Base-by-base conservation (phyloP, 805 yeast species). In the Candida mattraensis region DNA sequence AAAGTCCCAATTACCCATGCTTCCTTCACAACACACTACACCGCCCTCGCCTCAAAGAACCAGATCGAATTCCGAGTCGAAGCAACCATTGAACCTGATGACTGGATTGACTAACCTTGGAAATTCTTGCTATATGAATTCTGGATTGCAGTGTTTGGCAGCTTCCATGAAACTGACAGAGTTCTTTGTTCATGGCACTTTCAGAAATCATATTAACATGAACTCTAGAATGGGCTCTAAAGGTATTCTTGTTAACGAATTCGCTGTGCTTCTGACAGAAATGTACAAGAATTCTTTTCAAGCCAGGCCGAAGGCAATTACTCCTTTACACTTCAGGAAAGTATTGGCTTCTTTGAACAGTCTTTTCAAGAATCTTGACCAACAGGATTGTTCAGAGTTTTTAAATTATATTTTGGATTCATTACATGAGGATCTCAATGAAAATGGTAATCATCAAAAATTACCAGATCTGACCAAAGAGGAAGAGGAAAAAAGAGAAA, bases 51-150 rank as follows among this genome's bases (percentile, higher is more conserved):
- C 43, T 10, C 37, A 34, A 15, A 17, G 33, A 6, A 22, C 36
- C 11, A 17, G 27, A 11, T 7, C 46, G 3, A 40, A 37, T 27
- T 17, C 42, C 6, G 49, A 48, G 18, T 43, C 44, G 14, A 45
- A 51, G 19, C 53, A 45, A 30, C 51, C 51, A 24, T 33, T 60
- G 18, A 61, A 66, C 38, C 71, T 79, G 33, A 66, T 78, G 13
- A 78, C 88, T 0, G 97, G 98, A 0, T 66, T 89, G 5, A 67
- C 70, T 10, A 89, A 89, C 56, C 65, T 89, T 43, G 96, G 96
- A 2, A 91, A 91, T 52, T 84, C 95, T 0, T 89, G 97, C 58
- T 89, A 89, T 60, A 83, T 89, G 88, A 89, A 89, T 61, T 83
- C 95, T 47, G 71, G 84, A 3, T 60, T 89, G n/a, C 98, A 89